These are phyloP conservation scores for Populus hybrid DNA, from an alignment of 441 rosid species.

Conservation along the genomic window DNA sequence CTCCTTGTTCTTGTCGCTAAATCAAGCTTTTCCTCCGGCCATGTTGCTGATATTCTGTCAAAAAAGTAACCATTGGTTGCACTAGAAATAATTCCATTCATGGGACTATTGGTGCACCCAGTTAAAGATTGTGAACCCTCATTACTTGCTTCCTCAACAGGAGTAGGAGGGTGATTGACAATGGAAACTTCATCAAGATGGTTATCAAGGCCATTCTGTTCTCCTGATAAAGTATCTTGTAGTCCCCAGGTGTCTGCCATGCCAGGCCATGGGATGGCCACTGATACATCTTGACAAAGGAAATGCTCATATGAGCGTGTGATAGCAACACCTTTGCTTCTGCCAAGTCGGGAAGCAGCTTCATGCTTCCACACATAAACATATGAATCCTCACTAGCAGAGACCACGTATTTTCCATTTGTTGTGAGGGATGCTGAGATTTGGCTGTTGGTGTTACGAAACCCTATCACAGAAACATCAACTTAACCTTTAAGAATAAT, in stretches of 20 bases:
- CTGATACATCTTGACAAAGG: constrained; percentile 85
- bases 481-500: constrained; percentile 15
- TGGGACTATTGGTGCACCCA: constrained; percentile 58
- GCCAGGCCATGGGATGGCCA: constrained; percentile 96
- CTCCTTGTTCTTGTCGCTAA: constrained; percentile 52
- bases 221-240: constrained; percentile 31
- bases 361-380: constrained; percentile 95
- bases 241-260: constrained; percentile 48
- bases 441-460: too few species aligned
- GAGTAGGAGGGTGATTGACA: constrained; percentile 84
- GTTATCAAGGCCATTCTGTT: constrained; percentile 39
- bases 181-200: constrained; percentile 54
- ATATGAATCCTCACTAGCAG: constrained; percentile 94
- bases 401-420: constrained; percentile 75
- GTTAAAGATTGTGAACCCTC: constrained; percentile 42
- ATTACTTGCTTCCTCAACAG: constrained; percentile 55
- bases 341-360: constrained; percentile 67
- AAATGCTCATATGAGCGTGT: constrained; percentile 84
- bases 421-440: constrained; percentile 79
- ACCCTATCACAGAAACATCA: constrained; percentile 43
- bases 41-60: constrained; percentile 84
- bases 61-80: constrained; percentile 82
- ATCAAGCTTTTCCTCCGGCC: constrained; percentile 88
- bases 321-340: constrained; percentile 67
- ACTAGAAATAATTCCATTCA: constrained; percentile 77